Percentiles rank a stretch among this genome's conserved stretches.
These are phyloP conservation scores for Lipomyces mesembrius DNA, from an alignment of 805 yeast species.

Conservation along the genomic window DNA sequence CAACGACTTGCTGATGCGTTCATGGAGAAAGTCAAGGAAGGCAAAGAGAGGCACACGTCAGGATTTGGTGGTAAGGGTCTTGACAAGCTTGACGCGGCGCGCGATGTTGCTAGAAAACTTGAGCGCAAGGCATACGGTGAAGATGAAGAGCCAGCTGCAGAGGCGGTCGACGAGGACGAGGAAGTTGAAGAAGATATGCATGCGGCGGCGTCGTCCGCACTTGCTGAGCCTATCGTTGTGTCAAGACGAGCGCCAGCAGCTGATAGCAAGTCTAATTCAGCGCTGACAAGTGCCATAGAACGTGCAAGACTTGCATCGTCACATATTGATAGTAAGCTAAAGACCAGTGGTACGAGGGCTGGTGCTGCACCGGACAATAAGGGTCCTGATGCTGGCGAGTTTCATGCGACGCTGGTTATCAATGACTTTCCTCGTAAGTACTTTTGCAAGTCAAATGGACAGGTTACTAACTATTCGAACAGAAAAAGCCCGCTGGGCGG, in stretches of 20 bases:
- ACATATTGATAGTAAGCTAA: slow-evolving; percentile 37
- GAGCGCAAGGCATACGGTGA: slow-evolving; percentile 59
- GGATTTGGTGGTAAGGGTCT: slow-evolving; percentile 96
- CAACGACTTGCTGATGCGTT: slow-evolving; percentile 59
- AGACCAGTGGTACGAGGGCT: slow-evolving; percentile 48
- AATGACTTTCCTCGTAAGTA: slow-evolving; percentile 74
- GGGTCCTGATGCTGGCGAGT: slow-evolving; percentile 60
- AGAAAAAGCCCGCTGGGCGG: slow-evolving; percentile 72
- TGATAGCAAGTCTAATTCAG: slow-evolving; percentile 38
- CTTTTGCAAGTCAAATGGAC: neutral
- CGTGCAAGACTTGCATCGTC: slow-evolving; percentile 36
- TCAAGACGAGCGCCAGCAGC: slow-evolving; percentile 35
- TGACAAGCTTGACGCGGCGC: slow-evolving; percentile 68
- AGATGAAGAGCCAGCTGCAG: slow-evolving; percentile 42
- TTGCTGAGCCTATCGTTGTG: slow-evolving; percentile 31
- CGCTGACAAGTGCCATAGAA: slow-evolving; percentile 31
- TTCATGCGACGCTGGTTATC: slow-evolving; percentile 70
- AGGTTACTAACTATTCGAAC: neutral
- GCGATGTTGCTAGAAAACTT: slow-evolving; percentile 56
- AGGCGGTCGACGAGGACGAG: slow-evolving; percentile 42
- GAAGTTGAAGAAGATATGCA: slow-evolving; percentile 36
- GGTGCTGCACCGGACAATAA: slow-evolving; percentile 59
- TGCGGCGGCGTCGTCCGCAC: slow-evolving; percentile 15
- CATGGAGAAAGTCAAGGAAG: slow-evolving; percentile 63
- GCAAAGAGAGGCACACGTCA: slow-evolving; percentile 61